These are phyloP conservation scores for Jasminum sambac DNA, from an alignment of 257 asterid species.

Conservation along the genomic window DNA sequence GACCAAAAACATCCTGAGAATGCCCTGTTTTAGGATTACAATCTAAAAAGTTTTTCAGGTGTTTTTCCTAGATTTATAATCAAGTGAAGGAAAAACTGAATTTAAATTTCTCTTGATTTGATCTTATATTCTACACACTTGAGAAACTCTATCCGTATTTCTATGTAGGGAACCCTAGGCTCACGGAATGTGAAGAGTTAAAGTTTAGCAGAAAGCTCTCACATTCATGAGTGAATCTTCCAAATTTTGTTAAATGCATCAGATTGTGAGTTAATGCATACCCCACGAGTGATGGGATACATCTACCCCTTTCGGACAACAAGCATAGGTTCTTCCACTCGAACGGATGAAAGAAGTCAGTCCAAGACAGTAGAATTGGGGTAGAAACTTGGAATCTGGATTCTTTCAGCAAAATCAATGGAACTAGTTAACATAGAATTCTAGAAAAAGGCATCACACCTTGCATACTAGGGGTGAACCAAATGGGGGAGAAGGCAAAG, in stretches of 20 bases:
- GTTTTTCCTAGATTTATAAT: neutral
- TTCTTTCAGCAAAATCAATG: neutral
- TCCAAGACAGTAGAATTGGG: neutral
- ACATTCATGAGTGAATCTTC: neutral
- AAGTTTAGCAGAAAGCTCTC: neutral
- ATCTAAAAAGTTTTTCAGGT: neutral
- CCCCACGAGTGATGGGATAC: neutral
- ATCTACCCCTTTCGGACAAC: neutral
- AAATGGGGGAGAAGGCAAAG: neutral
- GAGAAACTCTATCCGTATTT: neutral
- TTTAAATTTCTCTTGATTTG: neutral
- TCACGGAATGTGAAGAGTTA: neutral
- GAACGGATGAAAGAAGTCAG: neutral
- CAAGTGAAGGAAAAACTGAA: neutral
- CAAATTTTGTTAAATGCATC: neutral
- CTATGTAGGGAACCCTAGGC: neutral
- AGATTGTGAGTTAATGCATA: neutral
- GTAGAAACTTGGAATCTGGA: neutral
- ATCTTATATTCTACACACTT: neutral
- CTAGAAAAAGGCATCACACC: neutral
- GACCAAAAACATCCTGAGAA: neutral
- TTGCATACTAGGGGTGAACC: neutral
- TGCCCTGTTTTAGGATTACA: constrained; percentile 1
- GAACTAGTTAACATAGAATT: neutral
- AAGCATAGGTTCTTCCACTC: neutral